Evolutionary conservation across 2,329 filamentous ascomycete genomes (phyloP).

Genomic region (Pestalotiopsis sp.): DNA sequence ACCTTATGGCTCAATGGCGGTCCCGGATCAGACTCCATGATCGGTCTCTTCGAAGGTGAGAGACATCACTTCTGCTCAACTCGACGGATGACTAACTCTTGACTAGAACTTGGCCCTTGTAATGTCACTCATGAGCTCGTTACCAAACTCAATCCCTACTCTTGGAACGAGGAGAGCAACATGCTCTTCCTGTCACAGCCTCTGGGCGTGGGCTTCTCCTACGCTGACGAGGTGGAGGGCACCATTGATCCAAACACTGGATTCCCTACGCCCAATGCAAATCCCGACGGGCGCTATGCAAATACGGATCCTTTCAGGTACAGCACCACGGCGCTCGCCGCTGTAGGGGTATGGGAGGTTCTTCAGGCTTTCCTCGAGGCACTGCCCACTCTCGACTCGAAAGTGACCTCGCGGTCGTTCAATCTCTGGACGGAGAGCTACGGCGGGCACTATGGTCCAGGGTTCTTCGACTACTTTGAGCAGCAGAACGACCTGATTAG

Average conservation of each 20-base stretch:
- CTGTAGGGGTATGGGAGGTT: slow-evolving; percentile 31
- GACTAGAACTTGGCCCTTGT: neutral
- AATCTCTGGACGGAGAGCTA: slow-evolving; percentile 63
- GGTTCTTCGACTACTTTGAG: slow-evolving; percentile 60
- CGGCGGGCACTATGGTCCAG: slow-evolving; percentile 40
- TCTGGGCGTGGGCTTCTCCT: slow-evolving; percentile 32
- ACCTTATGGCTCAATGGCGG: slow-evolving; percentile 54
- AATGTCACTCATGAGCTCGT: slow-evolving; percentile 34
- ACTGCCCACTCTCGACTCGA: slow-evolving; percentile 40
- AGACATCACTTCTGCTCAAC: neutral
- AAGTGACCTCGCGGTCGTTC: slow-evolving; percentile 54
- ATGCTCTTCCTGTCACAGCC: slow-evolving; percentile 33
- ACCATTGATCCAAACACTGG: slow-evolving; percentile 27
- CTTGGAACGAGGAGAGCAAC: slow-evolving; percentile 28
- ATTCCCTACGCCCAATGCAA: slow-evolving; percentile 25
- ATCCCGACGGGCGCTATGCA: slow-evolving; percentile 32
- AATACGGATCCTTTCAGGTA: slow-evolving; percentile 27
- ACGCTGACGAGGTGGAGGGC: slow-evolving; percentile 28
- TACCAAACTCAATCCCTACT: slow-evolving; percentile 23
- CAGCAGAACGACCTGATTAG: slow-evolving; percentile 57
- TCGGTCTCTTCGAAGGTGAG: slow-evolving; percentile 8
- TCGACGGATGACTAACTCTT: neutral
- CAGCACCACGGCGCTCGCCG: slow-evolving; percentile 30
- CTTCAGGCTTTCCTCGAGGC: slow-evolving; percentile 29
- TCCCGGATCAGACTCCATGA: slow-evolving; percentile 50